phyloP scores from a whole-genome alignment of 331 rosid genomes.

The Spiraea crenata region DNA sequence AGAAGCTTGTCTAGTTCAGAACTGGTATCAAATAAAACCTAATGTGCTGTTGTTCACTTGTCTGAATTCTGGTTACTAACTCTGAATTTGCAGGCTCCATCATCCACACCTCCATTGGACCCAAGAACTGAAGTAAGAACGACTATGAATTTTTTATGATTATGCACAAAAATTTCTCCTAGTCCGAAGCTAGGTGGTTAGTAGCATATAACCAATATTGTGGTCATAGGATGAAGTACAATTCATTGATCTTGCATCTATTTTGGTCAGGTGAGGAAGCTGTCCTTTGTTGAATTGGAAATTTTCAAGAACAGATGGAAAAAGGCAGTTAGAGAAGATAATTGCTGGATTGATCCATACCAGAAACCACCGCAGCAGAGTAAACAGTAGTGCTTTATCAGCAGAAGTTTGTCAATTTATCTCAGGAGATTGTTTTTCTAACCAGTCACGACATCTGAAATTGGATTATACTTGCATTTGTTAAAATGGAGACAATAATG shows the following conservation, averaged over 20 bases:
- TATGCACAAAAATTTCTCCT: neutral
- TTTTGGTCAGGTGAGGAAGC: slow-evolving; percentile 39
- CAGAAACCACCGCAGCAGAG: slow-evolving; percentile 12
- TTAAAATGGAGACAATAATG: neutral
- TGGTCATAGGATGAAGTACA: too few relatives aligned
- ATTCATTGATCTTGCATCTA: neutral
- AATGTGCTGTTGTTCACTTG: neutral
- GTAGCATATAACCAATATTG: too few relatives aligned
- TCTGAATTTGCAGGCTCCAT: slow-evolving; percentile 22
- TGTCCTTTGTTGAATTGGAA: slow-evolving; percentile 38
- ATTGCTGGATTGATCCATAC: slow-evolving; percentile 37
- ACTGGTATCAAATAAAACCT: slow-evolving; percentile 18
- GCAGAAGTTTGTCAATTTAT: neutral
- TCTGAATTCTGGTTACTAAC: slow-evolving; percentile 2
- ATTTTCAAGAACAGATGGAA: slow-evolving; percentile 46
- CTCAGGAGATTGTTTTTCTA: neutral
- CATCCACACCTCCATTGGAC: slow-evolving; percentile 18
- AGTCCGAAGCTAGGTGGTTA: neutral
- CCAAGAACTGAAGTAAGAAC: slow-evolving; percentile 37
- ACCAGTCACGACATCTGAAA: neutral
- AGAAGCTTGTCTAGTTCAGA: slow-evolving; percentile 4
- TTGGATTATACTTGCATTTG: neutral
- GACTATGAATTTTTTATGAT: neutral
- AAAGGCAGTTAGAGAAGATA: slow-evolving; percentile 35
- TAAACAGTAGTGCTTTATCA: slow-evolving; percentile 1